A percentile compares a stretch with the other conserved stretches of the same genome.
These are phyloP conservation scores for Serendipita vermifera DNA, from an alignment of 768 basidiomycete species.

Conservation along the genomic window DNA sequence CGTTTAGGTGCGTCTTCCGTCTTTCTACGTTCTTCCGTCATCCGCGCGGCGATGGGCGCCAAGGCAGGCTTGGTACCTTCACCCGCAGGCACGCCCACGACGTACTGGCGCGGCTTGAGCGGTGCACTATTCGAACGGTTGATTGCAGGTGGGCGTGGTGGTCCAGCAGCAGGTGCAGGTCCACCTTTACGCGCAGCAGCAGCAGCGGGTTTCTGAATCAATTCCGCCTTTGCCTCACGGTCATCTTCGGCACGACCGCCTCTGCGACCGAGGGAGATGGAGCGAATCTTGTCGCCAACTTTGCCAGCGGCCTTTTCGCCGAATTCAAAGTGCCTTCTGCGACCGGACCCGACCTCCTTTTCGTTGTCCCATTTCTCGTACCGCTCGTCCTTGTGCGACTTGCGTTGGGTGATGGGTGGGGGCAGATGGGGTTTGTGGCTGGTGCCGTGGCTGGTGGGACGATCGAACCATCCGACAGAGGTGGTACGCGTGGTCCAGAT, in stretches of 20 bases:
- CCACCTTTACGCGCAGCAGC: no score
- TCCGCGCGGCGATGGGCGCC: not conserved
- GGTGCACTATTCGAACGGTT: not conserved
- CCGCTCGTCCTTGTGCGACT: not conserved
- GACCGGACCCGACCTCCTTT: not conserved
- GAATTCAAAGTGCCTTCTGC: not conserved
- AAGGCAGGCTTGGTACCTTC: not conserved
- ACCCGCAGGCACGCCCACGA: not conserved
- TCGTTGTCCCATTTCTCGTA: not conserved
- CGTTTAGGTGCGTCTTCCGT: not conserved
- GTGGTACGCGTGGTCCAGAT: conserved; percentile 1
- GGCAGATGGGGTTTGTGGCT: no score
- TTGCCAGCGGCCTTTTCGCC: not conserved
- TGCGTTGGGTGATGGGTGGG: not conserved
- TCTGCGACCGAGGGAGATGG: no score
- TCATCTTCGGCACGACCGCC: no score
- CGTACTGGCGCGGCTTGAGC: not conserved
- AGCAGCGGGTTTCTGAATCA: not conserved
- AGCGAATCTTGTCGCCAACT: not conserved
- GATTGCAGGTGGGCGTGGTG: no score
- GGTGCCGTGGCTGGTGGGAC: not conserved
- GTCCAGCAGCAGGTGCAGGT: no score
- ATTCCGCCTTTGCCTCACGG: not conserved
- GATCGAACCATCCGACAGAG: conserved; percentile 2
- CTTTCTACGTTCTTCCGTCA: not conserved